These are phyloP conservation scores for Adansonia grandidieri DNA, from an alignment of 441 rosid genomes.

Conservation along the genomic window DNA sequence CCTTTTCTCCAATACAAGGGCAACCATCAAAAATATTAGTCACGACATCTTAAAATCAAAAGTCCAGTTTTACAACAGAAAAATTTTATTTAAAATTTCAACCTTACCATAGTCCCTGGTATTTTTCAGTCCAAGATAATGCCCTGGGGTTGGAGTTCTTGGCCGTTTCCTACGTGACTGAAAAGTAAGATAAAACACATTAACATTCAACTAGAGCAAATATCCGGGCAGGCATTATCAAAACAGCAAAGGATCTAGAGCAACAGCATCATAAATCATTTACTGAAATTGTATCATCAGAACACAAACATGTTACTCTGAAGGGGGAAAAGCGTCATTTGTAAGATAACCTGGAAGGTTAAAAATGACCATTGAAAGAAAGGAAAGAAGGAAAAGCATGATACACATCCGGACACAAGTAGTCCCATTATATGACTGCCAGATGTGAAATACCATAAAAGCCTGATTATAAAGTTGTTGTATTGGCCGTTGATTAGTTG, in stretches of 20 bases:
- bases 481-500: constrained; percentile 98
- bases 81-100: not conserved
- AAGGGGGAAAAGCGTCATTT: not conserved
- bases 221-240: not conserved
- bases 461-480: constrained; percentile 85
- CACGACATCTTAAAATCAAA: not conserved
- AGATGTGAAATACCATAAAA: constrained; percentile 68
- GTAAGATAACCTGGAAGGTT: constrained; percentile 25
- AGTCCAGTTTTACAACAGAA: not conserved
- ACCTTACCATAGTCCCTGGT: constrained; percentile 68
- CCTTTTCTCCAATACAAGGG: constrained; percentile 38
- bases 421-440: constrained; percentile 44
- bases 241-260: not conserved
- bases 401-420: constrained; percentile 31
- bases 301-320: not conserved
- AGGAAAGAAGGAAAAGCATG: constrained; percentile 34
- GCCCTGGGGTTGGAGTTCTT: constrained; percentile 98
- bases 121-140: constrained; percentile 93
- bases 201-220: constrained; percentile 20
- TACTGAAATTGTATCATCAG: too few species aligned
- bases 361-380: constrained; percentile 27
- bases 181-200: constrained; percentile 43
- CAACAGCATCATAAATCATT: not conserved
- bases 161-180: constrained; percentile 96
- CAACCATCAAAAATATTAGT: not conserved